Evolutionary conservation across 345 rosid genomes (phyloP).

Genomic region (Aquilaria malaccensis): DNA sequence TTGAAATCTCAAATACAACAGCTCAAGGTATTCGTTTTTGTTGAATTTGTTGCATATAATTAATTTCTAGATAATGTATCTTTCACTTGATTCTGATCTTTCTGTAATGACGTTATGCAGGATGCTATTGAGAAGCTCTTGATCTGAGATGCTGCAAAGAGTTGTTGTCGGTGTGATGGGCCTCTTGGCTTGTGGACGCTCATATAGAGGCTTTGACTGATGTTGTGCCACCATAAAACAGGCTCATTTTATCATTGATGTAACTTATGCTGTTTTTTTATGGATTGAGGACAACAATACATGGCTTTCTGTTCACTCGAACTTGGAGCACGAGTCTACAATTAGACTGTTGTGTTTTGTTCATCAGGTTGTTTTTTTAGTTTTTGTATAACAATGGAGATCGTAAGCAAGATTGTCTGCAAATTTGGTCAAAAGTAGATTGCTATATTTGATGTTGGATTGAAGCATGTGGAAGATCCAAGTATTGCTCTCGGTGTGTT

Average conservation of each 20-base stretch:
- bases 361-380: too few species aligned
- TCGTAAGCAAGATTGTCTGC: too few species aligned
- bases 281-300: too few species aligned
- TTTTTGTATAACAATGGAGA: too few species aligned
- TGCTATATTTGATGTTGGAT: too few species aligned
- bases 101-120: slow-evolving; percentile 29
- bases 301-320: too few species aligned
- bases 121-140: slow-evolving; percentile 96
- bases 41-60: background rate
- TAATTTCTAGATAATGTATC: background rate
- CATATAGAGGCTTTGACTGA: slow-evolving; percentile 66
- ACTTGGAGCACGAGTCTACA: too few species aligned
- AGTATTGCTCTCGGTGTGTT: too few species aligned
- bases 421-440: too few species aligned
- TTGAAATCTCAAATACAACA: slow-evolving; percentile 80
- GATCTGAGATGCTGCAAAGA: slow-evolving; percentile 29
- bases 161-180: slow-evolving; percentile 80
- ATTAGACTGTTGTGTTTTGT: too few species aligned
- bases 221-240: slow-evolving; percentile 19
- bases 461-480: too few species aligned
- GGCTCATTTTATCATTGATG: background rate
- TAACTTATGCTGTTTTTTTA: too few species aligned
- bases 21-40: slow-evolving; percentile 49
- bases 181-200: slow-evolving; percentile 41
- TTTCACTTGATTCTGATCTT: background rate